Percentiles rank a stretch among this genome's conserved stretches.
These are phyloP conservation scores for Boletus vermiculosoides DNA, from an alignment of 768 basidiomycete genomes.

Conservation along the genomic window DNA sequence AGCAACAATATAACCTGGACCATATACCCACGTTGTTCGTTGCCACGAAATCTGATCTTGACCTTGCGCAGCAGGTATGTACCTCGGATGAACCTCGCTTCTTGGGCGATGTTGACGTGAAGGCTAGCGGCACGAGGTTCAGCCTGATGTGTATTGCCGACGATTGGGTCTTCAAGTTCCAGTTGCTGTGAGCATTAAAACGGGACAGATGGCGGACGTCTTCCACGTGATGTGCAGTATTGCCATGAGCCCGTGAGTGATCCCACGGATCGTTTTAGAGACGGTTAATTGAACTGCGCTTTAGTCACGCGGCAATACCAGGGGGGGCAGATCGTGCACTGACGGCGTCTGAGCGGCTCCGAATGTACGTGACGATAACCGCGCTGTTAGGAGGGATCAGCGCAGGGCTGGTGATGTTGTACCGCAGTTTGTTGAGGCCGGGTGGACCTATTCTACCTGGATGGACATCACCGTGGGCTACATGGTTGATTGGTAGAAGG, in stretches of 20 bases:
- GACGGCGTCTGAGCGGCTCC: conserved; percentile 64
- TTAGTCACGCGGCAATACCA: conserved; percentile 65
- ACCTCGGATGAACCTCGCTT: not conserved
- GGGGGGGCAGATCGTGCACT: conserved; percentile 81
- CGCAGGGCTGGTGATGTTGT: conserved; percentile 67
- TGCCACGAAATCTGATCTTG: conserved; percentile 97
- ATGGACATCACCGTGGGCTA: conserved; percentile 62
- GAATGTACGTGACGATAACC: conserved; percentile 70
- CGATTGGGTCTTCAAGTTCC: conserved; percentile 88
- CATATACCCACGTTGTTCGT: conserved; percentile 96
- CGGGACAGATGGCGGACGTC: conserved; percentile 80
- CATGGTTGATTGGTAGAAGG: conserved; percentile 63
- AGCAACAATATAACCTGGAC: conserved; percentile 98
- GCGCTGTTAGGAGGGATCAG: conserved; percentile 72
- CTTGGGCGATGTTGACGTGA: conserved; percentile 6
- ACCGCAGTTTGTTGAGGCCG: conserved; percentile 65
- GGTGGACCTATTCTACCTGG: conserved; percentile 50
- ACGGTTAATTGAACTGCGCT: conserved; percentile 10
- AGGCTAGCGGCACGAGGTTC: conserved; percentile 89
- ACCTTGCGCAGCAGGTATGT: conserved; percentile 88
- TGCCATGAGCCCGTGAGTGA: conserved; percentile 82
- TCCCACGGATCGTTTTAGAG: conserved; percentile 5
- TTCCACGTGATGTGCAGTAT: conserved; percentile 83
- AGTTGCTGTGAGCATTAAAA: conserved; percentile 89
- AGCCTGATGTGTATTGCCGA: conserved; percentile 96